Evolutionary conservation across 2,329 filamentous ascomycete species (phyloP).

Genomic region (Microcyclospora tardicrescens): DNA sequence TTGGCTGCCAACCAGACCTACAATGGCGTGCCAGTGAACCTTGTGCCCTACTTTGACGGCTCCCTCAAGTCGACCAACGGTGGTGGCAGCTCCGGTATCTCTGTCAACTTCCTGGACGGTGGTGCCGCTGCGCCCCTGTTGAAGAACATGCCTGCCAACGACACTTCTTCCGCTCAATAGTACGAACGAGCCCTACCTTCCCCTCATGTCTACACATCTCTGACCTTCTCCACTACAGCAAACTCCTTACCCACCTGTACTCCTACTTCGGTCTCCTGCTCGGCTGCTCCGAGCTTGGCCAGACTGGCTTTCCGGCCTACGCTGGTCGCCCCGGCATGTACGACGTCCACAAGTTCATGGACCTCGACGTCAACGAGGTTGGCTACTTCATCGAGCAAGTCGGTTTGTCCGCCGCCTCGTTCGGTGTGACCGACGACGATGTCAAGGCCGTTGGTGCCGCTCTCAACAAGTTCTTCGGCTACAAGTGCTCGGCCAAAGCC

Average conservation of each 20-base stretch:
- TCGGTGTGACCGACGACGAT: conserved; percentile 45
- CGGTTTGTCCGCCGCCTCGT: conserved; percentile 42
- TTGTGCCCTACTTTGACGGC: conserved; percentile 46
- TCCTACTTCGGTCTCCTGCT: conserved; percentile 46
- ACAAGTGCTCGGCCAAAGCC: conserved; percentile 37
- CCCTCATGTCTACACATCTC: conserved; percentile 14
- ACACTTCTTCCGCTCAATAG: conserved; percentile 41
- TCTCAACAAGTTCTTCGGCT: conserved; percentile 40
- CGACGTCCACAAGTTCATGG: conserved; percentile 46
- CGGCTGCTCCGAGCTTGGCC: conserved; percentile 40
- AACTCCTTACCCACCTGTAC: conserved; percentile 47
- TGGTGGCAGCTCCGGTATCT: conserved; percentile 30
- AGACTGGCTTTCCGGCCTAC: conserved; percentile 39
- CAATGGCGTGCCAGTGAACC: conserved; percentile 39
- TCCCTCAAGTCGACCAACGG: conserved; percentile 39
- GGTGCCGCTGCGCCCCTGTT: conserved; percentile 42
- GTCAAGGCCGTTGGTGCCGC: conserved; percentile 36
- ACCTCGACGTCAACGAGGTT: conserved; percentile 37
- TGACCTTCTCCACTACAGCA: conserved; percentile 32
- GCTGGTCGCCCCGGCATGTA: conserved; percentile 35
- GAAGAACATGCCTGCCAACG: conserved; percentile 42
- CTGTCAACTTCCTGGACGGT: conserved; percentile 47
- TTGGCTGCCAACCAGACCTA: conserved; percentile 35
- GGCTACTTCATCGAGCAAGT: conserved; percentile 50
- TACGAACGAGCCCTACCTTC: conserved; percentile 20